phyloP scores from a whole-genome alignment of 345 rosid genomes.

The Excoecaria agallocha region DNA sequence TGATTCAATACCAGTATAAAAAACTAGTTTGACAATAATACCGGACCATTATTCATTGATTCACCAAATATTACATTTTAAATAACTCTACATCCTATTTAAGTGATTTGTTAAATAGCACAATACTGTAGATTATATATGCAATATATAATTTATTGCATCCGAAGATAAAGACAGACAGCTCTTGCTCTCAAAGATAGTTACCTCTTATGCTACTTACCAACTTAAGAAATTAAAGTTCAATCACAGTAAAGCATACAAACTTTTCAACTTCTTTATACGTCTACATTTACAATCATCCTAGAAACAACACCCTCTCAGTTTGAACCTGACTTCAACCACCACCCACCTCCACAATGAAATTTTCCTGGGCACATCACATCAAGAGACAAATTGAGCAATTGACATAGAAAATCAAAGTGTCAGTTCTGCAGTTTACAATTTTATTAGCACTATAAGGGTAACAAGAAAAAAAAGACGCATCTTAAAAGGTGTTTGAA shows the following conservation, averaged over 20 bases:
- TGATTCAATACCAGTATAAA: not conserved
- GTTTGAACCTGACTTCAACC: constrained; percentile 1
- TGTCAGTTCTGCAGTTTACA: not conserved
- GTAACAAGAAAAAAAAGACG: not conserved
- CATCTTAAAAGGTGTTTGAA: not conserved
- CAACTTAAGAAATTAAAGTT: not conserved
- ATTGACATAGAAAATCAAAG: not conserved
- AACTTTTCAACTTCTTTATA: not conserved
- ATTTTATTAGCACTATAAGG: not conserved
- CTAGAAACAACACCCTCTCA: not conserved
- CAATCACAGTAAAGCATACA: not conserved
- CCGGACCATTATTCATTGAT: not conserved
- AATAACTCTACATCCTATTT: not conserved
- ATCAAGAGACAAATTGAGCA: not conserved
- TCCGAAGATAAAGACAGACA: not conserved
- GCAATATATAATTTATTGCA: not conserved
- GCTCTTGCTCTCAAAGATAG: not conserved
- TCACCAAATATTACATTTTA: not conserved
- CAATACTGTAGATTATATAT: not conserved
- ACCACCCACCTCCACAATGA: not conserved
- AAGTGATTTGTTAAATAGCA: not conserved
- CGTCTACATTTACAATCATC: not conserved
- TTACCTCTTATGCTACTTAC: not conserved
- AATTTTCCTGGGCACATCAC: not conserved
- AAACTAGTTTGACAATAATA: too few relatives aligned